Conservation (phyloP, 2,329 filamentous ascomycete genomes). For the Fusarium sarcochroum region DNA sequence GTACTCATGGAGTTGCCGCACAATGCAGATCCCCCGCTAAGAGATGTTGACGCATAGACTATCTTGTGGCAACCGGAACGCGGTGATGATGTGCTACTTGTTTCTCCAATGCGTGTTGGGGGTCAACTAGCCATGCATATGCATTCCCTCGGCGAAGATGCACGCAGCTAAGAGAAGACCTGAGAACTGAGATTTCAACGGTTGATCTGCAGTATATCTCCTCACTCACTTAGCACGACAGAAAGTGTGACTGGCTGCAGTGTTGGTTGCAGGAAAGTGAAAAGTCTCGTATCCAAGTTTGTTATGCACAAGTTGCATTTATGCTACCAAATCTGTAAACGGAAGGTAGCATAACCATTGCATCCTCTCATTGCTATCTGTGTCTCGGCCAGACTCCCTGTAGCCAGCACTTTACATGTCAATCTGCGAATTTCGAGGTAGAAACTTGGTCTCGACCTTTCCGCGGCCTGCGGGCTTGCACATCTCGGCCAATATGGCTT, state of each 20-base stretch:
- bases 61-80: background rate
- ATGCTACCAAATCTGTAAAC: background rate
- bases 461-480: background rate
- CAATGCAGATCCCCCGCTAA: background rate
- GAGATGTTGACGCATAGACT: accelerated
- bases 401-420: background rate
- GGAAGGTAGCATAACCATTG: background rate
- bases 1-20: background rate
- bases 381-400: background rate
- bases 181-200: background rate
- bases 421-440: background rate
- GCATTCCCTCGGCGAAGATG: background rate
- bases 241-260: no score
- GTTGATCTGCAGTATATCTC: background rate
- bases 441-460: background rate
- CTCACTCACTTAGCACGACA: background rate
- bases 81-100: background rate
- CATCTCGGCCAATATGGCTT: slow-evolving; percentile 2
- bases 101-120: accelerated
- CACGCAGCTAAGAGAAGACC: background rate
- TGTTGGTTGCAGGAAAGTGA: background rate
- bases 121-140: background rate
- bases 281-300: background rate
- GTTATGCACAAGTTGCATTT: background rate
- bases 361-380: background rate